These are phyloP conservation scores for Trichothecium roseum DNA, from an alignment of 2,329 filamentous ascomycete genomes.

Conservation along the genomic window DNA sequence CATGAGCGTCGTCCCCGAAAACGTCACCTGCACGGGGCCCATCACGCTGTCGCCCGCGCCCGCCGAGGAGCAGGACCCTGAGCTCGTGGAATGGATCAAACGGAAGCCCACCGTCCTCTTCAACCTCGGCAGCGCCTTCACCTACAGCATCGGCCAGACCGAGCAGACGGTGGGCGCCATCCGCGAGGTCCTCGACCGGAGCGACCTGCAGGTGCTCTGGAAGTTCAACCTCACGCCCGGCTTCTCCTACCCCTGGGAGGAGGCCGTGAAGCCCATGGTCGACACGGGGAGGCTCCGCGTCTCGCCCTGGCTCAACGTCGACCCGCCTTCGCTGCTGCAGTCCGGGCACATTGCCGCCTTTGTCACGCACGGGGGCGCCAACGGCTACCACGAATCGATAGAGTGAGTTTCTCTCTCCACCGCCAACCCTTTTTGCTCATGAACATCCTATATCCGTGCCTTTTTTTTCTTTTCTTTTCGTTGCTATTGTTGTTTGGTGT, in stretches of 20 bases:
- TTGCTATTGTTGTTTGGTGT: no score
- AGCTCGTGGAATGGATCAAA: slow-evolving; percentile 12
- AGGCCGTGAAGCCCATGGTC: no score
- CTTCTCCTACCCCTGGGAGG: no score
- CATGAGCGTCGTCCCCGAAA: slow-evolving; percentile 9
- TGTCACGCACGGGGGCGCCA: slow-evolving; percentile 29
- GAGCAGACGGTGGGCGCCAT: slow-evolving; percentile 11
- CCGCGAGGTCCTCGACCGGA: slow-evolving; percentile 16
- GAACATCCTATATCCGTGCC: no score
- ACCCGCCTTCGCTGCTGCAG: slow-evolving; percentile 21
- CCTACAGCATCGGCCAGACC: slow-evolving; percentile 7
- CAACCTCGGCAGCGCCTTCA: slow-evolving; percentile 13
- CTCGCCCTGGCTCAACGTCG: slow-evolving; percentile 17
- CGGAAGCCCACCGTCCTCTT: slow-evolving; percentile 13
- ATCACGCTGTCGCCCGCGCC: slow-evolving; percentile 10
- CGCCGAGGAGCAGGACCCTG: slow-evolving; percentile 13
- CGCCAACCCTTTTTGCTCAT: not conserved
- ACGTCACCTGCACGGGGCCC: slow-evolving; percentile 12
- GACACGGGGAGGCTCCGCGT: slow-evolving; percentile 12
- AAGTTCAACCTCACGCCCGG: slow-evolving; percentile 7
- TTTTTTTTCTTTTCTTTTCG: no score
- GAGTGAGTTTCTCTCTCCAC: slow-evolving; percentile 17
- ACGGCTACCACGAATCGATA: slow-evolving; percentile 32
- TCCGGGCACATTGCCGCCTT: slow-evolving; percentile 21
- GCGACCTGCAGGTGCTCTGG: slow-evolving; percentile 14